phyloP scores from a whole-genome alignment of 495 filamentous ascomycete genomes.

The Emericellopsis terricola region DNA sequence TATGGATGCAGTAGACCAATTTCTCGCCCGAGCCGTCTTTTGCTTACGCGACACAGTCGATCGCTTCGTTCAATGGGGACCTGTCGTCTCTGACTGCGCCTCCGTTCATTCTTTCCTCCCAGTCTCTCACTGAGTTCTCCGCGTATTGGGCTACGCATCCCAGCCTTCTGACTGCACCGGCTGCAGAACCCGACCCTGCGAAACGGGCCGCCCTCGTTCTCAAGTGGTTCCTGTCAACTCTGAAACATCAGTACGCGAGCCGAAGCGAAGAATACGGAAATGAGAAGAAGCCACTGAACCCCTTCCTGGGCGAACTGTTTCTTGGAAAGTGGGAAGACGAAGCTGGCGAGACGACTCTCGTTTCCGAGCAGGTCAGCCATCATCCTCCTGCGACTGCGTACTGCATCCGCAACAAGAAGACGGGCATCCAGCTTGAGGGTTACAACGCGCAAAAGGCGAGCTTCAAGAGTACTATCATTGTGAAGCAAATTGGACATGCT shows the following conservation, averaged over 20 bases:
- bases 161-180: slow-evolving; percentile 68
- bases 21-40: slow-evolving; percentile 1
- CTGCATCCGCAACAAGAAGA: slow-evolving; percentile 68
- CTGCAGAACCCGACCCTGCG: slow-evolving; percentile 58
- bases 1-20: no score
- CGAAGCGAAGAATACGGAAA: slow-evolving; percentile 81
- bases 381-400: slow-evolving; percentile 97
- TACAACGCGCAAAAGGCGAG: slow-evolving; percentile 97
- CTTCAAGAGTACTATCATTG: slow-evolving; percentile 80
- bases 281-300: slow-evolving; percentile 95
- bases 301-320: slow-evolving; percentile 82
- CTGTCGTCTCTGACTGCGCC: slow-evolving; percentile 86
- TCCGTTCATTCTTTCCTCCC: slow-evolving; percentile 86
- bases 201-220: slow-evolving; percentile 77
- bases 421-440: slow-evolving; percentile 75
- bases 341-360: slow-evolving; percentile 47
- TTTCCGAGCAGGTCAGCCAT: slow-evolving; percentile 64
- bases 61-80: slow-evolving; percentile 93
- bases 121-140: slow-evolving; percentile 83
- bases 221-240: slow-evolving; percentile 92
- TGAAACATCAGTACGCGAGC: slow-evolving; percentile 87
- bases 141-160: slow-evolving; percentile 97
- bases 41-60: no score
- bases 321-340: slow-evolving; percentile 72
- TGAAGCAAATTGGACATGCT: slow-evolving; percentile 96